phyloP scores from a whole-genome alignment of 1,284 basidiomycete genomes.

The Microbotryum scabiosae region DNA sequence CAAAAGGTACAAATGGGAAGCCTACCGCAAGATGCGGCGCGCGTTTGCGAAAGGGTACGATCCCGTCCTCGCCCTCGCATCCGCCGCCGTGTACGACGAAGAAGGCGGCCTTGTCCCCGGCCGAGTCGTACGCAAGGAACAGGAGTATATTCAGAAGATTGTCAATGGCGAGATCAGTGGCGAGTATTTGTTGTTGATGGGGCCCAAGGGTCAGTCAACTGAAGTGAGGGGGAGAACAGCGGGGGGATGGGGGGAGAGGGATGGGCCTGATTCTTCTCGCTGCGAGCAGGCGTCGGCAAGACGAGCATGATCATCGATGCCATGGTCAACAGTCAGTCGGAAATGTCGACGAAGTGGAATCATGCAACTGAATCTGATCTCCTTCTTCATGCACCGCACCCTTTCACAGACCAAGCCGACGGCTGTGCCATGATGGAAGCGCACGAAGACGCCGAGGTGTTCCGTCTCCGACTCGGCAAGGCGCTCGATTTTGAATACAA shows the following conservation, averaged over 20 bases:
- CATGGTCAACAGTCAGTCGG: slow-evolving; percentile 17
- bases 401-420: slow-evolving; percentile 28
- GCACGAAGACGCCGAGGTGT: slow-evolving; percentile 35
- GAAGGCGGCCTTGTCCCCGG: slow-evolving; percentile 5
- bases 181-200: slow-evolving; percentile 32
- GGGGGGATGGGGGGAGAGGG: background rate
- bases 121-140: slow-evolving; percentile 30
- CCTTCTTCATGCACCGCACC: too few relatives aligned
- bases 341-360: too few relatives aligned
- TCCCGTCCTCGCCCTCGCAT: slow-evolving; percentile 33
- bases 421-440: slow-evolving; percentile 35
- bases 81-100: slow-evolving; percentile 14
- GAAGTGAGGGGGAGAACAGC: background rate
- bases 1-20: slow-evolving; percentile 32
- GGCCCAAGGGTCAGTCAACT: slow-evolving; percentile 1
- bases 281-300: slow-evolving; percentile 31
- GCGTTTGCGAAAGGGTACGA: slow-evolving; percentile 34
- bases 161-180: slow-evolving; percentile 33
- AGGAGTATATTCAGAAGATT: slow-evolving; percentile 31
- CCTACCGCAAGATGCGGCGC: slow-evolving; percentile 32
- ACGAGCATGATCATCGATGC: slow-evolving; percentile 28
- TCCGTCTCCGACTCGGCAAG: slow-evolving; percentile 65
- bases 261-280: background rate
- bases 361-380: too few relatives aligned
- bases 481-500: slow-evolving; percentile 66